A percentile compares a stretch with the other conserved stretches of the same genome.
Conservation (phyloP, 306 rosid genomes). For the Dryas alaskensis region DNA sequence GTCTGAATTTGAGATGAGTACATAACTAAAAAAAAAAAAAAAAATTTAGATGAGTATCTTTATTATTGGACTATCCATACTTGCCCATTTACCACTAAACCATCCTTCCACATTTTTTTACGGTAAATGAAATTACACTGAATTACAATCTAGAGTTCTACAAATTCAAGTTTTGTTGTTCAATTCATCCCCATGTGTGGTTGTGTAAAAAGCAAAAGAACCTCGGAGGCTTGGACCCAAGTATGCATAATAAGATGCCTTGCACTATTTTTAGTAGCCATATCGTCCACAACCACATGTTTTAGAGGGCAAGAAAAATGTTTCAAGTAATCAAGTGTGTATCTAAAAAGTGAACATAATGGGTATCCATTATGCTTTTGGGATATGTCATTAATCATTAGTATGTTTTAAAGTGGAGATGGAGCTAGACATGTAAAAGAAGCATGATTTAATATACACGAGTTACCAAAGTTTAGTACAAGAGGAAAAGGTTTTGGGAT, state of each 20-base stretch:
- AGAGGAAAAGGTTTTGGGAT: neutral
- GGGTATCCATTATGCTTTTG: neutral
- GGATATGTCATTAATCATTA: neutral
- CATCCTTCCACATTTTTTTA: neutral
- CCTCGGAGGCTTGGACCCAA: conserved; percentile 3
- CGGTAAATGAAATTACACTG: neutral
- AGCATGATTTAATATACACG: too few species aligned
- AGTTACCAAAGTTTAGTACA: neutral
- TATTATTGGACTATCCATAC: too few species aligned
- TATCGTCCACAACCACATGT: neutral
- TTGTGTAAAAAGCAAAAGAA: neutral
- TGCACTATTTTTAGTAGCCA: neutral
- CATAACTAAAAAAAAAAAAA: too few species aligned
- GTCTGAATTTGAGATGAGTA: too few species aligned
- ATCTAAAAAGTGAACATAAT: neutral
- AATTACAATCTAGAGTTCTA: neutral
- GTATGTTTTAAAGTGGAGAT: too few species aligned
- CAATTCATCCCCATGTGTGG: conserved; percentile 1
- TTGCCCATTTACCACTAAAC: neutral
- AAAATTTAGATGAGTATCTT: too few species aligned
- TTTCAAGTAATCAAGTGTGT: neutral
- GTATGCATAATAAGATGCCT: neutral
- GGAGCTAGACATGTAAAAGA: too few species aligned
- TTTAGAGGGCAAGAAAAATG: neutral
- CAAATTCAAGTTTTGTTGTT: neutral